phyloP scores from a whole-genome alignment of 345 rosid species.

The Luvunga scandens region DNA sequence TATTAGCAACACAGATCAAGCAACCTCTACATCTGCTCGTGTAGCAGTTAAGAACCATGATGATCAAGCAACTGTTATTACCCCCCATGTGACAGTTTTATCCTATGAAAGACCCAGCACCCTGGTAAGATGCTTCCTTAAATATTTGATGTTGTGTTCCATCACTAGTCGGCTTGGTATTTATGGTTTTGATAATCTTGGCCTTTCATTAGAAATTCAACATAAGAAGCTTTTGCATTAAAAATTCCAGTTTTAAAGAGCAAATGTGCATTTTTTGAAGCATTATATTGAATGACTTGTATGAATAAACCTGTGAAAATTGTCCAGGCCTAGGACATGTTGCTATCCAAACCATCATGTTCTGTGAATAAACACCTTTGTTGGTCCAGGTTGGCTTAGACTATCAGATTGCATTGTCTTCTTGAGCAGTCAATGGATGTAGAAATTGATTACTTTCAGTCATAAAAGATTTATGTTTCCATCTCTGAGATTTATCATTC shows the following conservation, averaged over 20 bases:
- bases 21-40: background rate
- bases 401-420: background rate
- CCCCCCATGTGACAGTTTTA: constrained; percentile 12
- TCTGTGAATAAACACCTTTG: background rate
- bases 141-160: background rate
- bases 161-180: background rate
- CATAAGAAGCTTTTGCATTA: background rate
- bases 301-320: background rate
- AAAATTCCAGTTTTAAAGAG: background rate
- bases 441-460: background rate
- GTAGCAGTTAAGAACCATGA: constrained; percentile 10
- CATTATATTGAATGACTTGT: background rate
- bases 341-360: background rate
- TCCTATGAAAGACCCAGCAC: constrained; percentile 17
- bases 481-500: background rate
- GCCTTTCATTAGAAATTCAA: background rate
- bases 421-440: background rate
- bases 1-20: constrained; percentile 11
- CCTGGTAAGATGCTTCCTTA: constrained; percentile 23
- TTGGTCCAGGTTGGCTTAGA: background rate
- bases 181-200: constrained; percentile 14
- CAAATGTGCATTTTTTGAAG: background rate
- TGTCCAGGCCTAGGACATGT: background rate
- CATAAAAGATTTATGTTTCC: background rate
- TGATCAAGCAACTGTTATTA: constrained; percentile 7